A percentile compares a stretch with the other conserved stretches of the same genome.
Conservation (phyloP, 1,284 basidiomycete genomes). For the Sutorius eximius region DNA sequence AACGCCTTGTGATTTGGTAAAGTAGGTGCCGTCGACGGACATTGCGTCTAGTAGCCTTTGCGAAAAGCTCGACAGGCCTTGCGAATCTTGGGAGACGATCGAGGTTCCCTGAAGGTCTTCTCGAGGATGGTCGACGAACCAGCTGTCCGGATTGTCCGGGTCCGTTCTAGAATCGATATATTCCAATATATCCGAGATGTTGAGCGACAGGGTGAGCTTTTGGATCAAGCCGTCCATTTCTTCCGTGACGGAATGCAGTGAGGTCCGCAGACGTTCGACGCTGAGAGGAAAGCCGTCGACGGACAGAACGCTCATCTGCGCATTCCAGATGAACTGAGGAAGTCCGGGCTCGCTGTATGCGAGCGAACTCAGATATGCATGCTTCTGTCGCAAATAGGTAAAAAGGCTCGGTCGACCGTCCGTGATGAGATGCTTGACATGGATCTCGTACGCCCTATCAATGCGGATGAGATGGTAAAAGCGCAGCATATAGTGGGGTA, state of each 20-base stretch:
- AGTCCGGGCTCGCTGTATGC: constrained; percentile 2
- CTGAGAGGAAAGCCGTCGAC: neutral
- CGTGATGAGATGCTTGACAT: neutral
- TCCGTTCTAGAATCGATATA: constrained; percentile 6
- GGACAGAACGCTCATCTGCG: neutral
- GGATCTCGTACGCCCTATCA: neutral
- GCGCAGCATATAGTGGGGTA: neutral
- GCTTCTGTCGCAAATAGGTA: constrained; percentile 5
- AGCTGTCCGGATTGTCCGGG: neutral
- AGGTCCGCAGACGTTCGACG: neutral
- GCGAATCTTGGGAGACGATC: neutral
- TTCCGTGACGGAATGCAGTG: rapidly evolving
- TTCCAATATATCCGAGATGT: neutral
- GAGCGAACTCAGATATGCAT: neutral
- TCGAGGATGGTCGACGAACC: constrained; percentile 2
- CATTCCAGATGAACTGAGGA: constrained; percentile 7
- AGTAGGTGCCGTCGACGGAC: too few species aligned
- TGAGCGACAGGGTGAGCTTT: neutral
- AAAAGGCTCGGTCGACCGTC: neutral
- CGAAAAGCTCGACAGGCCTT: too few species aligned
- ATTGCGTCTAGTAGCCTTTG: too few species aligned
- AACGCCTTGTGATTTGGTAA: too few species aligned
- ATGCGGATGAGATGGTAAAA: too few species aligned
- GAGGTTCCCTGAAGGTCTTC: constrained; percentile 4
- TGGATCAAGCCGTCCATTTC: neutral